Conservation (phyloP, 2,329 filamentous ascomycete species). For the Clonostachys solani region DNA sequence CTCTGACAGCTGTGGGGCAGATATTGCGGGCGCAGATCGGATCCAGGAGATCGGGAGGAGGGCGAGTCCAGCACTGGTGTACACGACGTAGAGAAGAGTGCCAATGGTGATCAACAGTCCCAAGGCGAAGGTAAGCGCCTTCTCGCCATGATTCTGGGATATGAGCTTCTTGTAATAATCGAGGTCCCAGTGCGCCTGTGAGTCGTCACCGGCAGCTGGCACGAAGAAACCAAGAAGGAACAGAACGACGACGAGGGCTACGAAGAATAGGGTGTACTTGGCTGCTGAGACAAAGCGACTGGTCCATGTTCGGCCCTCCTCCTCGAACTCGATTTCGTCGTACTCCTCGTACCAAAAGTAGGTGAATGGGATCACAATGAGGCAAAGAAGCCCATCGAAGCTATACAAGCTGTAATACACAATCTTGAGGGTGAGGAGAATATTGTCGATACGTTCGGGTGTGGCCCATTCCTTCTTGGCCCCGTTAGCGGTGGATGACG, state of each 20-base stretch:
- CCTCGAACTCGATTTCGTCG: conserved; percentile 83
- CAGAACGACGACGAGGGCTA: conserved; percentile 73
- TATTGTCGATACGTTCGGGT: conserved; percentile 70
- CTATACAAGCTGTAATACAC: conserved; percentile 94
- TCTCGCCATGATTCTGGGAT: conserved; percentile 78
- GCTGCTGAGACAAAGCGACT: conserved; percentile 76
- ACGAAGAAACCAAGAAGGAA: conserved; percentile 95
- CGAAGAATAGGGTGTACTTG: conserved; percentile 86
- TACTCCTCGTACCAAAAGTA: conserved; percentile 99
- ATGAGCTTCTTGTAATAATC: conserved; percentile 89
- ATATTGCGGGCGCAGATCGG: conserved; percentile 84
- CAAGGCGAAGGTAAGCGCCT: conserved; percentile 83
- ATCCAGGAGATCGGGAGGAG: conserved; percentile 87
- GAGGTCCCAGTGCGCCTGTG: conserved; percentile 68
- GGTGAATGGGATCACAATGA: conserved; percentile 87
- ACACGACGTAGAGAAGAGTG: conserved; percentile 79
- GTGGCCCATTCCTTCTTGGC: conserved; percentile 94
- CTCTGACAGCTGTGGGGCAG: conserved; percentile 72
- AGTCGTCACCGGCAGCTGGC: conserved; percentile 67
- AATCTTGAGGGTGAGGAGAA: conserved; percentile 75
- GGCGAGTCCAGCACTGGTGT: conserved; percentile 85
- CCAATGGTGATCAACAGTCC: conserved; percentile 87
- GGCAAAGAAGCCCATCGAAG: conserved; percentile 82
- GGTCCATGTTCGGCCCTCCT: conserved; percentile 68
- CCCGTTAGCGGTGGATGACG: conserved; percentile 69